Percentiles rank a stretch among this genome's conserved stretches.
Conservation (phyloP, 345 rosid species). For the Abelmoschus esculentus region DNA sequence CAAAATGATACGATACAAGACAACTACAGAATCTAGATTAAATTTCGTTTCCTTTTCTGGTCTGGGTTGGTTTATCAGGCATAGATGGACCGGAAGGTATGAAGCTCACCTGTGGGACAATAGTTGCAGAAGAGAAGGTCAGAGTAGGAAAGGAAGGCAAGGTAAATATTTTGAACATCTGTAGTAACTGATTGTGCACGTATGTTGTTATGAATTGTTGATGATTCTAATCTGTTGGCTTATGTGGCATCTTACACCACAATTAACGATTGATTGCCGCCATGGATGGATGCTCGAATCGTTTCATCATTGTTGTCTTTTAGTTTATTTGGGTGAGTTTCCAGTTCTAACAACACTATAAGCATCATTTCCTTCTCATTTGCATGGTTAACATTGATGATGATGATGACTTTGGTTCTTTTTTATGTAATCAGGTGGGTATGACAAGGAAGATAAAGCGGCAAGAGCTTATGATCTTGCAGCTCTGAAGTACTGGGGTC, state of each 20-base stretch:
- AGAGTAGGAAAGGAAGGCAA: slow-evolving; percentile 8
- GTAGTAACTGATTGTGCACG: too few relatives aligned
- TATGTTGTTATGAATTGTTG: background rate
- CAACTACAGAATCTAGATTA: background rate
- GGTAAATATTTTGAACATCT: background rate
- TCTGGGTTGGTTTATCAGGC: background rate
- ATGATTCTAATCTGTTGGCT: slow-evolving; percentile 31
- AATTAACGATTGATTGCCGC: slow-evolving; percentile 38
- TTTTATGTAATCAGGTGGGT: slow-evolving; percentile 55
- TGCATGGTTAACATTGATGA: slow-evolving; percentile 5
- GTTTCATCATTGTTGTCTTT: slow-evolving; percentile 24
- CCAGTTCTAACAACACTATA: background rate
- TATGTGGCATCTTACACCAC: slow-evolving; percentile 33
- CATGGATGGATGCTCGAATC: slow-evolving; percentile 32
- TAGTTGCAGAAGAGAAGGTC: background rate
- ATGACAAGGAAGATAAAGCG: slow-evolving; percentile 91
- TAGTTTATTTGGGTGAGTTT: slow-evolving; percentile 86
- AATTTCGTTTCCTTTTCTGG: too few relatives aligned
- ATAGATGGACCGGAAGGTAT: slow-evolving; percentile 9
- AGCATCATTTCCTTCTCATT: background rate
- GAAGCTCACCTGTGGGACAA: slow-evolving; percentile 9
- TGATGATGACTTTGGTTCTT: background rate
- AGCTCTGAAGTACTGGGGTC: slow-evolving; percentile 50
- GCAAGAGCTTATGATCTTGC: slow-evolving; percentile 96
- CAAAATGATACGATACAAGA: background rate